Conservation (phyloP, 495 filamentous ascomycete genomes). For the Penicillium ucsense region DNA sequence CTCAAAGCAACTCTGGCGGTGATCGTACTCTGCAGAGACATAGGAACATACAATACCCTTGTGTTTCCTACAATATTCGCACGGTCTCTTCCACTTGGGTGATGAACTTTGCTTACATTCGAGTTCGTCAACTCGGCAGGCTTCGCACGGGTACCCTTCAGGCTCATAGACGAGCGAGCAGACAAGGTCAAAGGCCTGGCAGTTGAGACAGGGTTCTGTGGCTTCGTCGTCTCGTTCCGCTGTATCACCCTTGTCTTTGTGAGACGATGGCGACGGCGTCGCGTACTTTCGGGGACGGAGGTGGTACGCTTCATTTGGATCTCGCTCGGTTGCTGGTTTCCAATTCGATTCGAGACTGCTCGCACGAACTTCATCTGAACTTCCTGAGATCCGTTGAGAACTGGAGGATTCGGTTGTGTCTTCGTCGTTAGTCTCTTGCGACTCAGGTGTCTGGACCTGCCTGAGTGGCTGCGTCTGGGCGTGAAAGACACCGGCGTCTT, state of each 20-base stretch:
- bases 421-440: not conserved
- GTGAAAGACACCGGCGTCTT: not conserved
- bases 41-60: not conserved
- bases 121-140: not conserved
- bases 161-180: not conserved
- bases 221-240: too few relatives aligned
- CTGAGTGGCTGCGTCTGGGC: not conserved
- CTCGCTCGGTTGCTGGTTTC: not conserved
- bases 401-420: not conserved
- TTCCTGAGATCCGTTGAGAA: too few relatives aligned
- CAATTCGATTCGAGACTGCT: not conserved
- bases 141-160: not conserved
- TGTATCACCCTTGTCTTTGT: not conserved
- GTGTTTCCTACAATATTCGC: conserved; percentile 1
- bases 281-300: not conserved
- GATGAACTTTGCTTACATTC: conserved; percentile 1
- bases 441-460: not conserved
- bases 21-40: not conserved
- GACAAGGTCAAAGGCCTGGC: not conserved
- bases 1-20: not conserved
- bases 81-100: conserved; percentile 1
- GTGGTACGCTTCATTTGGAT: not conserved
- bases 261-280: not conserved
- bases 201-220: not conserved
- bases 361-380: too few relatives aligned